These are phyloP conservation scores for Cladosporium colombiae DNA, from an alignment of 2,329 filamentous ascomycete species.

Conservation along the genomic window DNA sequence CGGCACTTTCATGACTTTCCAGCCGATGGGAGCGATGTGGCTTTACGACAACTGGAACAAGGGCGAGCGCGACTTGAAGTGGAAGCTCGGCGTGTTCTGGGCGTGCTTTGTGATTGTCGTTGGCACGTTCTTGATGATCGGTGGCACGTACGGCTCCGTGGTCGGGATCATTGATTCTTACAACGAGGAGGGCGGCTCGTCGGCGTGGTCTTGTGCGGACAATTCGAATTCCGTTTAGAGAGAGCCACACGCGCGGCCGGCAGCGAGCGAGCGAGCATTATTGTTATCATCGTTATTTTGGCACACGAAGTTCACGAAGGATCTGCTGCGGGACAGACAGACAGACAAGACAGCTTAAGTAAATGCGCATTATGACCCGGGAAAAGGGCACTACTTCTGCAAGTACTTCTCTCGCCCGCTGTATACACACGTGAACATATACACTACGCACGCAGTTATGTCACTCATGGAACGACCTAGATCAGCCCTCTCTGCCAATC, in stretches of 20 bases:
- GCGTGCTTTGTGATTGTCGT: conserved; percentile 44
- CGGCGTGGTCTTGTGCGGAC: conserved; percentile 47
- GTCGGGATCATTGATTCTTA: conserved; percentile 43
- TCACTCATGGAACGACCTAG: neutral
- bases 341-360: neutral
- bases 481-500: neutral
- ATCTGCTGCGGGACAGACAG: conserved; percentile 12
- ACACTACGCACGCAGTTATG: neutral
- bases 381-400: neutral
- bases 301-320: neutral
- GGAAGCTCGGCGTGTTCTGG: conserved; percentile 39
- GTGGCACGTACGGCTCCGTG: conserved; percentile 48
- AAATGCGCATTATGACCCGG: neutral
- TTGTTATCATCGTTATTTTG: neutral
- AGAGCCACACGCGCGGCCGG: neutral
- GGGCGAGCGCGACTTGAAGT: conserved; percentile 41
- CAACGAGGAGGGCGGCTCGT: conserved; percentile 38
- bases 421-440: neutral
- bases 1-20: conserved; percentile 44
- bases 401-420: neutral
- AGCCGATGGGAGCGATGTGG: conserved; percentile 48
- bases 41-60: conserved; percentile 47
- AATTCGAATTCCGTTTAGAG: conserved; percentile 38
- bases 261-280: neutral
- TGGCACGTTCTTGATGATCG: conserved; percentile 48